A percentile compares a stretch with the other conserved stretches of the same genome.
These are phyloP conservation scores for Daldinia concentrica DNA, from an alignment of 495 filamentous ascomycete genomes.

Conservation along the genomic window DNA sequence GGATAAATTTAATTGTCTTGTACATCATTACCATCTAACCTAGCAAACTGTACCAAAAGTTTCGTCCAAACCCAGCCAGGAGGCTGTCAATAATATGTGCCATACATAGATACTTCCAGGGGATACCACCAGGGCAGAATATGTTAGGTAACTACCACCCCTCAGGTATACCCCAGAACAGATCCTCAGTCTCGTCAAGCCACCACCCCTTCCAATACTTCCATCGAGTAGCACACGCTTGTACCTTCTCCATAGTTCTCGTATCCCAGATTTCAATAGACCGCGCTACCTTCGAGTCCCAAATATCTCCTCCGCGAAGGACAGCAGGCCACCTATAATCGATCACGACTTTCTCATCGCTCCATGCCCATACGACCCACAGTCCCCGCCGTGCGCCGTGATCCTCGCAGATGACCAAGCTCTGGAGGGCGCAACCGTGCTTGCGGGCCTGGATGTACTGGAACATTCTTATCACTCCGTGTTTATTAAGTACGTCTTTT, in stretches of 20 bases:
- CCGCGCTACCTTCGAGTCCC: not conserved
- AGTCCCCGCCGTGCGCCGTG: not conserved
- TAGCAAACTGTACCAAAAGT: too few relatives aligned
- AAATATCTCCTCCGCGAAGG: not conserved
- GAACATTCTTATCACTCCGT: not conserved
- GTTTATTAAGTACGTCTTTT: not conserved
- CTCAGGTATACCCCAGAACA: not conserved
- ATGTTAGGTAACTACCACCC: not conserved
- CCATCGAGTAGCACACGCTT: not conserved
- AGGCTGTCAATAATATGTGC: too few relatives aligned
- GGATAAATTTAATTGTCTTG: too few relatives aligned
- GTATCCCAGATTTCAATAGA: not conserved
- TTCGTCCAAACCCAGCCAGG: too few relatives aligned
- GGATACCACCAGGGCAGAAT: too few relatives aligned
- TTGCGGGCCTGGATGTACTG: not conserved
- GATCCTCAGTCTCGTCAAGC: not conserved
- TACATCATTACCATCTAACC: too few relatives aligned
- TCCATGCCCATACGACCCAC: not conserved
- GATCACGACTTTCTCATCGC: not conserved
- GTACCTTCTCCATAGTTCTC: not conserved
- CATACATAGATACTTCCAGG: too few relatives aligned
- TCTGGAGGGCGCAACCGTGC: not conserved
- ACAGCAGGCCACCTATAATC: not conserved
- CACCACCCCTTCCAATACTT: constrained; percentile 2
- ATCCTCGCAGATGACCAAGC: constrained; percentile 2